phyloP scores from a whole-genome alignment of 2,329 filamentous ascomycete genomes.

The Arthrobotrys pseudoclavata region DNA sequence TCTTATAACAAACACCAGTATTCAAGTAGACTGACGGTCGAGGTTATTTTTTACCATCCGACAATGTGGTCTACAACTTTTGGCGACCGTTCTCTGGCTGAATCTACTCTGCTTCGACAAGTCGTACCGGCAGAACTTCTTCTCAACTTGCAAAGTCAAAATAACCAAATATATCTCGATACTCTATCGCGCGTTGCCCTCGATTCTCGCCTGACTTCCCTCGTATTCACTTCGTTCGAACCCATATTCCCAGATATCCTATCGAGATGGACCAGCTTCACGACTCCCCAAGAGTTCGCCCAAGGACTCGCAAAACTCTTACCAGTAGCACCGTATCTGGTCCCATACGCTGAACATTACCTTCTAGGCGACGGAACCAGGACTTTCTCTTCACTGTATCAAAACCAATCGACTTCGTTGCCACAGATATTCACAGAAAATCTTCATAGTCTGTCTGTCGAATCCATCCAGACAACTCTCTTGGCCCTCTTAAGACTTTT shows the following conservation, averaged over 20 bases:
- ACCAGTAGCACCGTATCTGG: conserved; percentile 84
- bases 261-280: conserved; percentile 64
- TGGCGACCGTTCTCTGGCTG: conserved; percentile 39
- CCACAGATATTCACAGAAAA: conserved; percentile 64
- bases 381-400: conserved; percentile 22
- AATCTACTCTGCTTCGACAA: conserved; percentile 33
- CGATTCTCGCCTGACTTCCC: conserved; percentile 60
- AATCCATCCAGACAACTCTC: conserved; percentile 69
- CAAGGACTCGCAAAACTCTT: conserved; percentile 83
- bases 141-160: conserved; percentile 35
- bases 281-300: conserved; percentile 69
- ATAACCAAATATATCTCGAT: conserved; percentile 64
- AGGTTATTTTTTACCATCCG: background rate
- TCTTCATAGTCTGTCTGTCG: conserved; percentile 65
- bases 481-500: conserved; percentile 83
- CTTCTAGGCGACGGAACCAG: conserved; percentile 60
- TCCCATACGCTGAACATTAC: conserved; percentile 76
- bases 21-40: background rate
- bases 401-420: conserved; percentile 63
- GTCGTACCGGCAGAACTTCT: conserved; percentile 45
- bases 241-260: conserved; percentile 62
- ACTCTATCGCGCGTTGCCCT: conserved; percentile 62
- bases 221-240: conserved; percentile 61
- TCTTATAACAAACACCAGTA: background rate
- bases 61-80: conserved; percentile 51